Evolutionary conservation across 106 monocot genomes (phyloP).

Genomic region (Dendrobium nobile): DNA sequence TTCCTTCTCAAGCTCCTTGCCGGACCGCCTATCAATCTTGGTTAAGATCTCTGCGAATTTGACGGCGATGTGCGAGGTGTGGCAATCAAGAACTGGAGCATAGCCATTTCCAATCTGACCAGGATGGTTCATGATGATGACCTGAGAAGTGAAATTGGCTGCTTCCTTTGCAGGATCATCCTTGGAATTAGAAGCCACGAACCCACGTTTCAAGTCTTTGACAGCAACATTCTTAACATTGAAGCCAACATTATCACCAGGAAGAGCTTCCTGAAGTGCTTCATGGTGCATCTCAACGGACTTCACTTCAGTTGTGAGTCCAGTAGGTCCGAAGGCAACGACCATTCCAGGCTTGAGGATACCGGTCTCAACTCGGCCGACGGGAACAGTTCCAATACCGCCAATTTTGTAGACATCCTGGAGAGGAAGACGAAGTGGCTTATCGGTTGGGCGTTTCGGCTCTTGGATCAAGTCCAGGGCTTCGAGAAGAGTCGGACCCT

Average conservation of each 20-base stretch:
- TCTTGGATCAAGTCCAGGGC: conserved; percentile 17
- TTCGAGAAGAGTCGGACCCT: conserved; percentile 20
- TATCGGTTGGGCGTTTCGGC: conserved; percentile 20
- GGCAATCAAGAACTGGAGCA: conserved; percentile 44
- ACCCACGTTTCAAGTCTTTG: conserved; percentile 19
- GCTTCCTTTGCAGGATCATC: conserved; percentile 18
- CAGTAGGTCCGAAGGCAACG: conserved; percentile 16
- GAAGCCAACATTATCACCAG: conserved; percentile 20
- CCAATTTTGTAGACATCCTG: conserved; percentile 25
- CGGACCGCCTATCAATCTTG: conserved; percentile 52
- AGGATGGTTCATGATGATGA: conserved; percentile 27
- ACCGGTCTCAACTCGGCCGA: conserved; percentile 9
- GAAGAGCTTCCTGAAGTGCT: conserved; percentile 14
- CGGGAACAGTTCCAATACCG: conserved; percentile 15
- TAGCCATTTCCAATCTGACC: conserved; percentile 14
- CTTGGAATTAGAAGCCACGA: conserved; percentile 15
- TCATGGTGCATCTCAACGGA: conserved; percentile 26
- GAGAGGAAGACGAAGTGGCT: conserved; percentile 20
- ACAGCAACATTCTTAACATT: conserved; percentile 25
- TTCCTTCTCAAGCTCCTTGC: conserved; percentile 53
- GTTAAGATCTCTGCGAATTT: conserved; percentile 50
- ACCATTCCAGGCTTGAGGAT: conserved; percentile 21
- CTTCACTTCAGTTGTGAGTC: conserved; percentile 16
- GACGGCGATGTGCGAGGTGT: conserved; percentile 51
- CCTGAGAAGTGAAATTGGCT: conserved; percentile 16